Evolutionary conservation across 2,329 filamentous ascomycete genomes (phyloP).

Genomic region (Parascedosporium putredinis): DNA sequence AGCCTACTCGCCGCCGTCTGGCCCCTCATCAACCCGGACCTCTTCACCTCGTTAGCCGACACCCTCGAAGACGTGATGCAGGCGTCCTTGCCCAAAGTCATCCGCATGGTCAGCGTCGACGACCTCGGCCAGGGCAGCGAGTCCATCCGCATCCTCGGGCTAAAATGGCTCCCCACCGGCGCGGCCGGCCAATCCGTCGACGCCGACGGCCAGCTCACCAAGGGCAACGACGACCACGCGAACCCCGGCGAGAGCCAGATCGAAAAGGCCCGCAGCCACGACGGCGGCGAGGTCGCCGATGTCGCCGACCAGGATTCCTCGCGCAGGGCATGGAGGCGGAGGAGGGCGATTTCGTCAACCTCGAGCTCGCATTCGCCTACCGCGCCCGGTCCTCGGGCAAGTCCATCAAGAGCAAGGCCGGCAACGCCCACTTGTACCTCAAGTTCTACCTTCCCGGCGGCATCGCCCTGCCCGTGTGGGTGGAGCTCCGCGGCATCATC

Average conservation of each 20-base stretch:
- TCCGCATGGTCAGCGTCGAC: constrained; percentile 89
- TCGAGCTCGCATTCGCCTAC: constrained; percentile 74
- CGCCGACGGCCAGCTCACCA: constrained; percentile 64
- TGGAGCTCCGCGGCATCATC: constrained; percentile 83
- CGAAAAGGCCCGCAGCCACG: constrained; percentile 89
- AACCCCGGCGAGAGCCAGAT: constrained; percentile 81
- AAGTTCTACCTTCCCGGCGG: constrained; percentile 7
- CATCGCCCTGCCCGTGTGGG: constrained; percentile 29
- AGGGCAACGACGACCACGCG: constrained; percentile 72
- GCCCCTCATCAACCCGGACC: constrained; percentile 89
- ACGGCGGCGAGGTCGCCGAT: constrained; percentile 45
- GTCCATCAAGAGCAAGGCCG: constrained; percentile 9
- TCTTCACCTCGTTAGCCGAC: constrained; percentile 88
- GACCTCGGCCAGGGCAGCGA: constrained; percentile 93
- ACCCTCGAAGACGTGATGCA: constrained; percentile 84
- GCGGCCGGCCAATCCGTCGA: constrained; percentile 21
- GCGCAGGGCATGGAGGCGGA: constrained; percentile 61
- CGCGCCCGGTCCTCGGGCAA: neutral
- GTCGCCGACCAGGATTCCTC: constrained; percentile 14
- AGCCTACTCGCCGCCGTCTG: constrained; percentile 74
- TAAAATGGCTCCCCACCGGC: constrained; percentile 56
- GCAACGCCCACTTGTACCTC: constrained; percentile 10
- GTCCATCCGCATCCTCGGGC: constrained; percentile 75
- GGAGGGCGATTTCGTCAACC: constrained; percentile 67
- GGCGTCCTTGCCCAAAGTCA: constrained; percentile 78